These are phyloP conservation scores for Ammopiptanthus mongolicus DNA, from an alignment of 306 rosid species.

Conservation along the genomic window DNA sequence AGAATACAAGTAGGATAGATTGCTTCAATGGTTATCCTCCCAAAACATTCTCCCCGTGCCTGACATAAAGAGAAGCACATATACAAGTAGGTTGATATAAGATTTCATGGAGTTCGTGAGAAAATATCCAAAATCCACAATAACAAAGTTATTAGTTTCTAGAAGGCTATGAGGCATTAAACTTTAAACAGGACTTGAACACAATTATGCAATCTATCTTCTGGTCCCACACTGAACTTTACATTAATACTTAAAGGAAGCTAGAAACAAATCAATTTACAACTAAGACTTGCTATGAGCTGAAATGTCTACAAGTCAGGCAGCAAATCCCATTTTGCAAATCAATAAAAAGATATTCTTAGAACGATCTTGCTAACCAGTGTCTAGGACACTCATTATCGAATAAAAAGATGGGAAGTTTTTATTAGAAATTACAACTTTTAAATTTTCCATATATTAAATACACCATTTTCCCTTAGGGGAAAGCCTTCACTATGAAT, in stretches of 20 bases:
- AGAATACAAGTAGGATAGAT: too few relatives aligned
- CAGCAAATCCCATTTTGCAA: not conserved
- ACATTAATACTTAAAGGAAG: not conserved
- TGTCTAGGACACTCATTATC: too few relatives aligned
- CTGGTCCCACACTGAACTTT: not conserved
- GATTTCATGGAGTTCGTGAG: not conserved
- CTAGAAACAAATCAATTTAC: not conserved
- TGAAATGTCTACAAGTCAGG: not conserved
- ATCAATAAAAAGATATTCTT: too few relatives aligned
- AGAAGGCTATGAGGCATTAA: not conserved
- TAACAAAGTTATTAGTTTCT: not conserved
- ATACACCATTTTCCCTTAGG: too few relatives aligned
- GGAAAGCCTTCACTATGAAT: too few relatives aligned
- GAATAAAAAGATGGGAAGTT: too few relatives aligned
- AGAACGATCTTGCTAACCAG: too few relatives aligned
- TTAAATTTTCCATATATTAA: too few relatives aligned
- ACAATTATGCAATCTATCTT: too few relatives aligned
- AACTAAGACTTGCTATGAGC: not conserved
- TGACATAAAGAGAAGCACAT: conserved; percentile 25
- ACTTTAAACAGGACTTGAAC: not conserved
- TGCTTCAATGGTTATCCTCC: conserved; percentile 90
- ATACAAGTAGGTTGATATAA: not conserved
- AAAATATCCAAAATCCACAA: not conserved
- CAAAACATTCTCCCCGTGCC: conserved; percentile 91
- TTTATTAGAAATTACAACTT: too few relatives aligned